Conservation (phyloP, 805 yeast species). For the Pichia insulana region DNA sequence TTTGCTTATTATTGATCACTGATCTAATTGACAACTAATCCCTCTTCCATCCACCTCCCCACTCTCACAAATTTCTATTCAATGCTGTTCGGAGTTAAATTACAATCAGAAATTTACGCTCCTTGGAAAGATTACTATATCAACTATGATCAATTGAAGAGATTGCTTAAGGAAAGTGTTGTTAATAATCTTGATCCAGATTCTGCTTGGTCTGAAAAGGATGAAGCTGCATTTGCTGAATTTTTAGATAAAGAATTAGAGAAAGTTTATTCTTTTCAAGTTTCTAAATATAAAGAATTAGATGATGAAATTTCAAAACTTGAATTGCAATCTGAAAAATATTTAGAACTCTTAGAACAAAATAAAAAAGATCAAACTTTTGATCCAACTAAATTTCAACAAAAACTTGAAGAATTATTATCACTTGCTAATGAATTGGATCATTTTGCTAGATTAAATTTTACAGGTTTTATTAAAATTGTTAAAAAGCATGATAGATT, state of each 20-base stretch:
- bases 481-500: constrained; percentile 94
- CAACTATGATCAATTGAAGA: constrained; percentile 56
- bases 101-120: constrained; percentile 70
- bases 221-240: constrained; percentile 61
- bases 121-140: constrained; percentile 82
- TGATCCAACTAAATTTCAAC: constrained; percentile 55
- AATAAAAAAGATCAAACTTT: constrained; percentile 30
- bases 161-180: constrained; percentile 60
- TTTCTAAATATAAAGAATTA: constrained; percentile 57
- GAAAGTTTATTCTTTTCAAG: constrained; percentile 69
- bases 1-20: no score
- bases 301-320: constrained; percentile 54
- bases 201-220: constrained; percentile 54
- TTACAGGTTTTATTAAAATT: constrained; percentile 89
- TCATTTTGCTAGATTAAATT: constrained; percentile 83
- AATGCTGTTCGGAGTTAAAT: constrained; percentile 83
- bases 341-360: constrained; percentile 18
- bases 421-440: constrained; percentile 78
- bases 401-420: constrained; percentile 63
- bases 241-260: constrained; percentile 63
- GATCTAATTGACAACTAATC: no score
- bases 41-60: background rate
- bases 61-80: no score
- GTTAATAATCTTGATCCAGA: constrained; percentile 13
- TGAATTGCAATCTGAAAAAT: constrained; percentile 49